These are phyloP conservation scores for Blepharisma stoltei DNA, from an alignment of 73 alveolate genomes.

Conservation along the genomic window DNA sequence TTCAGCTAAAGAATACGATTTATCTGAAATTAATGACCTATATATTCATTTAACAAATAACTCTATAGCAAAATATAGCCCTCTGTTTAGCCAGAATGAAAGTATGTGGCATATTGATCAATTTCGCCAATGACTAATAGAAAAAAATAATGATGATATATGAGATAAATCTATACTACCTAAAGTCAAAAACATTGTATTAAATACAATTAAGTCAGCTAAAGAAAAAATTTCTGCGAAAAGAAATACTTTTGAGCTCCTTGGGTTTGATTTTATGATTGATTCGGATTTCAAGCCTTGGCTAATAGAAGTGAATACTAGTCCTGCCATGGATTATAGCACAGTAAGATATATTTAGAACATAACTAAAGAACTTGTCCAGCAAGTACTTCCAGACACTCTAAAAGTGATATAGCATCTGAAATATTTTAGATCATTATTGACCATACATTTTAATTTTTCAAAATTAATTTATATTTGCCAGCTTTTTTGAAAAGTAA, in stretches of 20 bases:
- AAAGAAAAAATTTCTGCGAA: conserved; percentile 31
- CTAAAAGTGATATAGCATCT: neutral
- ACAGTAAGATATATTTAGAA: conserved; percentile 40
- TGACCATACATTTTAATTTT: no score
- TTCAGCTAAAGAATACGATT: conserved; percentile 46
- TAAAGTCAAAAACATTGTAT: conserved; percentile 43
- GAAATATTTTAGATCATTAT: no score
- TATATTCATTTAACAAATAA: conserved; percentile 56
- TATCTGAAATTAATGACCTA: conserved; percentile 31
- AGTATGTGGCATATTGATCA: conserved; percentile 45
- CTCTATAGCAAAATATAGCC: conserved; percentile 40
- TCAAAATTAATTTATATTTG: no score
- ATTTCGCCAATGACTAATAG: conserved; percentile 29
- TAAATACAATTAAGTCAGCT: neutral
- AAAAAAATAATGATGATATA: conserved; percentile 33
- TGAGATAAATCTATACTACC: conserved; percentile 35
- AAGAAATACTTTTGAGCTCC: conserved; percentile 84
- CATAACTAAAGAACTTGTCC: conserved; percentile 44
- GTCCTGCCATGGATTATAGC: conserved; percentile 91
- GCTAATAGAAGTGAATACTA: conserved; percentile 87
- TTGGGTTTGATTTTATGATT: conserved; percentile 97
- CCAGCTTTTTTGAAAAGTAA: no score
- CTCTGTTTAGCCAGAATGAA: conserved; percentile 31
- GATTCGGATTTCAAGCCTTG: conserved; percentile 80
- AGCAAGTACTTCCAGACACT: conserved; percentile 7